Base-by-base conservation (phyloP, 768 basidiomycete genomes). In the Fomitopsis serialis region DNA sequence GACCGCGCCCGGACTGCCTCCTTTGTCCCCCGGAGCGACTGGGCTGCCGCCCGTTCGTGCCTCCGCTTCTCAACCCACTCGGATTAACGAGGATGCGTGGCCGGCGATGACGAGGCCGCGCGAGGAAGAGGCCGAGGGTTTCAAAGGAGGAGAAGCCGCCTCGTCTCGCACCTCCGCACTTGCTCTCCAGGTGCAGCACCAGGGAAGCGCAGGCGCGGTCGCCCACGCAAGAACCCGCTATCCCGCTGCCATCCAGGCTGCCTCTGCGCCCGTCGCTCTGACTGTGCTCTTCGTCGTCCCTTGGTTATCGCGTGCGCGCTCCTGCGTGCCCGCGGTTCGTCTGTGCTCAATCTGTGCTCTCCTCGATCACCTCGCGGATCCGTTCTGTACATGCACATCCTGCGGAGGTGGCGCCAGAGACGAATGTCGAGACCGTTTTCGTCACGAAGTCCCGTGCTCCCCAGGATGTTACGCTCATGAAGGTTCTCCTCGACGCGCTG, bases 121-220 rank as follows among this genome's bases (percentile, higher is more conserved):
- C 72, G n/a, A 73, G 76, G 1, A 73, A 76, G 54, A 81, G 81
- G 61, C 75, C 81, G 65, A 91, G 90, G 76, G 80, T 81, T 63
- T 69, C 74, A 0, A 88, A 80, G 68, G n/a, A n/a, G n/a, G 76
- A 80, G 60, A 83, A 81, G 54, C 46, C 62, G 4, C 58, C 56
- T 62, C 74, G 77, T 52, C 45, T 64, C 23, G 50, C 64, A 29
- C 48, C 68, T 42, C 50, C 63, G 27, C 51, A 68, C 36, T 55
- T 71, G 64, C 64, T 63, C 21, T 9, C 65, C 66, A 29, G 70
- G 68, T 46, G 63, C 68, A 15, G 70, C 76, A 0, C 80, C 82
- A 0, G 87, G 89, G 72, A 92, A 91, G 74, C 77, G 89, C 60
- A 93, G 92, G 72, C 79, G 91, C 8, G 91, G 91, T 13, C 72